A percentile compares a stretch with the other conserved stretches of the same genome.
Conservation (phyloP, 2,329 filamentous ascomycete genomes). For the Ceratocystis variospora region DNA sequence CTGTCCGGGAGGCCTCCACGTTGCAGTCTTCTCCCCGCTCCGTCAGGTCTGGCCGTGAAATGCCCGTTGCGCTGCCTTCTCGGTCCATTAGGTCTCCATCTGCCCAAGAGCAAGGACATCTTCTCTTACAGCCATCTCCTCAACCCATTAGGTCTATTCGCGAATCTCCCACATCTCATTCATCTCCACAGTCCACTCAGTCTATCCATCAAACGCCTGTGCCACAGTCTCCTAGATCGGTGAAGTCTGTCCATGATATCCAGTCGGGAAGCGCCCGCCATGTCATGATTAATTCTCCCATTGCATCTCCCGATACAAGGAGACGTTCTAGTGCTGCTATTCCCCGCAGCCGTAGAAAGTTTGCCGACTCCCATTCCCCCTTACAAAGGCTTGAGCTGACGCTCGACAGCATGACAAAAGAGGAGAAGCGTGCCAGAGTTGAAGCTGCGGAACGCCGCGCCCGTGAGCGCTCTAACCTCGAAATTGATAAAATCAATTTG, state of each 20-base stretch:
- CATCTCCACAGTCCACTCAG: background rate
- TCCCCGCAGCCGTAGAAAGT: constrained; percentile 27
- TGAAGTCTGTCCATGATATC: constrained; percentile 11
- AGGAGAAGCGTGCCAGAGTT: constrained; percentile 77
- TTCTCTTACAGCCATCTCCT: background rate
- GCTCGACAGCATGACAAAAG: constrained; percentile 84
- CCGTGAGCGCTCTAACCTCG: constrained; percentile 43
- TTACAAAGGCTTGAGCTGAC: constrained; percentile 87
- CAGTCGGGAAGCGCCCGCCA: constrained; percentile 9
- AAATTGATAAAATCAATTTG: constrained; percentile 21
- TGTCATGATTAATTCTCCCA: constrained; percentile 12
- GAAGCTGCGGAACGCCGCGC: constrained; percentile 66
- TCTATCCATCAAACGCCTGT: background rate
- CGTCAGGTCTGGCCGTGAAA: background rate
- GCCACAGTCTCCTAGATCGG: constrained; percentile 3
- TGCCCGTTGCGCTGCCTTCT: background rate
- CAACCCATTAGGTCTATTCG: background rate
- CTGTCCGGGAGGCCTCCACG: background rate
- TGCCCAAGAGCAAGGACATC: background rate
- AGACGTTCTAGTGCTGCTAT: constrained; percentile 15
- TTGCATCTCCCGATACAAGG: constrained; percentile 12
- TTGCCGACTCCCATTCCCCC: constrained; percentile 74
- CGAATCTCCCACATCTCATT: background rate
- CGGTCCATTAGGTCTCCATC: background rate
- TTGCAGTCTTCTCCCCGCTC: constrained; percentile 1